Evolutionary conservation across 441 rosid genomes (phyloP), one percentile per base, ranked within the genome.

Genomic region (Erodium chrysanthum): DNA sequence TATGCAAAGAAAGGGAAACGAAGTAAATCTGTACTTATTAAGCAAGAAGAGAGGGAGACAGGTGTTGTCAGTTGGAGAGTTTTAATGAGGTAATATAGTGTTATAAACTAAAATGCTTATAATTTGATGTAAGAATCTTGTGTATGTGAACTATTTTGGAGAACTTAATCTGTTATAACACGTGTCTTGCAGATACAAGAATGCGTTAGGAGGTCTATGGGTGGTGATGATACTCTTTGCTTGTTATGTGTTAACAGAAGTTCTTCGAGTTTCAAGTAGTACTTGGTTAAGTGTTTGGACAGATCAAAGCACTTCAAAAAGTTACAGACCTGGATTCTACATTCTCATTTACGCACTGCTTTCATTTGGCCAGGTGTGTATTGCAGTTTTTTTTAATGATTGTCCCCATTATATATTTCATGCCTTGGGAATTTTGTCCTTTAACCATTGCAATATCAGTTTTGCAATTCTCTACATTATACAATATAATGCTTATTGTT

Each of bases 201-300:
- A 86, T 80, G 97, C 99, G 76, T 80, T 96, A 71, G 99, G 99
- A 78, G 99, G 98, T 65, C 74, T 86, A 18, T 89, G 98, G 99
- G 96, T 17, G 70, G 98, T 96, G 66, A 73, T 77, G 78, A 74
- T 92, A 25, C 99, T 96, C 62, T 83, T 96, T 65, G 37, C 73
- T 60, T 96, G 98, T 84, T 92, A 88, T 63, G 56, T 89, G 65
- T 20, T 74, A 50, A 84, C 97, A 29, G 99, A 96, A 88, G 76
- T 77, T 70, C 81, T 96, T 64, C 83, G 99, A 73, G 85, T 96
- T 80, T 88, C 92, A 68, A 85, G 94, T 73, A 96, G 99, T 79
- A 92, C 91, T n/a, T 96, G 99, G 99, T 81, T 92, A 84, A 96
- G 99, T 79, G 76, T 72, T 67, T 96, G 99, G 99, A 92, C 99